phyloP scores from a whole-genome alignment of 495 filamentous ascomycete species.

The Trichoderma gamsii region DNA sequence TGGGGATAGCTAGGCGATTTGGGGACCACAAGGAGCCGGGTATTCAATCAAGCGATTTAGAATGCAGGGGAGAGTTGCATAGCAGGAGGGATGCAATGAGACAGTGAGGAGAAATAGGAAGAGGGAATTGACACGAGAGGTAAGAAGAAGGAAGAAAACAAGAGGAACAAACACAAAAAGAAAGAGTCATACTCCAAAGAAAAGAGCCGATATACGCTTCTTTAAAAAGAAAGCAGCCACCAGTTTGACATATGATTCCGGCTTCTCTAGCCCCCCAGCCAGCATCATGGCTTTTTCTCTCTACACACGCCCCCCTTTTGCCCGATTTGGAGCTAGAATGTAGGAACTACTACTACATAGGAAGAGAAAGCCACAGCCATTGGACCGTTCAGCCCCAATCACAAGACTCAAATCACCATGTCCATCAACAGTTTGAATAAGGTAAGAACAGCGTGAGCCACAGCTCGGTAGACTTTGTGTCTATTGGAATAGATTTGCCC shows the following conservation, averaged over 20 bases:
- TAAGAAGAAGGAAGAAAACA: not conserved
- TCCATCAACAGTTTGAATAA: not conserved
- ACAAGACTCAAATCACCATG: not conserved
- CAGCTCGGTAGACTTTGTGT: constrained; percentile 3
- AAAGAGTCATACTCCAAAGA: not conserved
- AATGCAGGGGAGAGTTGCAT: not conserved
- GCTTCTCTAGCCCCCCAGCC: not conserved
- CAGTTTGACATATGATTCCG: constrained; percentile 11
- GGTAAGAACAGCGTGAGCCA: not conserved
- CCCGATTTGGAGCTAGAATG: constrained; percentile 1
- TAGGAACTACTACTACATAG: not conserved
- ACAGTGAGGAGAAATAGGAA: not conserved
- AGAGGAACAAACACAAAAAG: not conserved
- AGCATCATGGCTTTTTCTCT: not conserved
- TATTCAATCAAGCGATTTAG: not conserved
- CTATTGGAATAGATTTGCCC: not conserved
- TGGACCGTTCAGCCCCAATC: not conserved
- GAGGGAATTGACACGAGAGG: not conserved
- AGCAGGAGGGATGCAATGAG: not conserved
- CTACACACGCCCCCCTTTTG: not conserved
- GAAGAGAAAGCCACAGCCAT: constrained; percentile 4
- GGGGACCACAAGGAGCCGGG: too few species aligned
- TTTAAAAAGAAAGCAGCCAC: not conserved
- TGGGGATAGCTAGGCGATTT: too few species aligned
- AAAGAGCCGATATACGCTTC: not conserved